These are phyloP conservation scores for Endothia cerciana DNA, from an alignment of 2,329 filamentous ascomycete species.

Conservation along the genomic window DNA sequence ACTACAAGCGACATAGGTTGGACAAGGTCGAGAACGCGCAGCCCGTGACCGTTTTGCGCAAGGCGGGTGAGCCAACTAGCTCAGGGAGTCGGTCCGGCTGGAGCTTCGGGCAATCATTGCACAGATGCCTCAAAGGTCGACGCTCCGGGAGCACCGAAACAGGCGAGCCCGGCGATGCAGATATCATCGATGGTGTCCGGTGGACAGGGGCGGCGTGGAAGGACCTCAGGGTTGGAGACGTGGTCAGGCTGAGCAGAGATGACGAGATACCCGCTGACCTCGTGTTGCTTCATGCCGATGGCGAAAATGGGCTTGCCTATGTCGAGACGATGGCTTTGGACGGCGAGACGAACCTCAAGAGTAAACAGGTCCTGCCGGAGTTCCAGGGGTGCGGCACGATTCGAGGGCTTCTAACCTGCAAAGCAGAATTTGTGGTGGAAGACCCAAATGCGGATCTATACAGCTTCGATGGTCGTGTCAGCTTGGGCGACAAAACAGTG, in stretches of 20 bases:
- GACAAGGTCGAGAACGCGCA: constrained; percentile 79
- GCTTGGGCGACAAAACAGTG: constrained; percentile 57
- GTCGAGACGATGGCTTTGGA: constrained; percentile 85
- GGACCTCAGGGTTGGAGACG: constrained; percentile 54
- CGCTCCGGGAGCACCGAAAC: background rate
- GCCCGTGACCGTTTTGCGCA: constrained; percentile 50
- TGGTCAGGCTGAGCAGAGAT: constrained; percentile 62
- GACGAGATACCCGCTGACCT: constrained; percentile 84
- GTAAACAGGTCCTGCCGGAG: constrained; percentile 68
- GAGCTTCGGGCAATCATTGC: background rate
- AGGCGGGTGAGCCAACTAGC: constrained; percentile 54
- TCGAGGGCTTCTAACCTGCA: constrained; percentile 55
- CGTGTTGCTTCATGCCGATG: constrained; percentile 75
- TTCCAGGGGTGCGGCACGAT: constrained; percentile 62
- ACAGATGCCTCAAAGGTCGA: background rate
- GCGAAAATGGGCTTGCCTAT: constrained; percentile 79
- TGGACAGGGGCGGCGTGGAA: constrained; percentile 56
- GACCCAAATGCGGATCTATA: constrained; percentile 80
- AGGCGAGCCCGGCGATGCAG: background rate
- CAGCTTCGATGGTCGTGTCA: constrained; percentile 73
- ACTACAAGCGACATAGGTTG: constrained; percentile 76
- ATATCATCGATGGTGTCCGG: constrained; percentile 41
- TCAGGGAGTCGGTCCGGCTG: constrained; percentile 50
- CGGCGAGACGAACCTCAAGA: constrained; percentile 82
- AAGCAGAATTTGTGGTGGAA: constrained; percentile 70